These are phyloP conservation scores for Penicillium sp. DNA, from an alignment of 2,329 filamentous ascomycete genomes.

Conservation along the genomic window DNA sequence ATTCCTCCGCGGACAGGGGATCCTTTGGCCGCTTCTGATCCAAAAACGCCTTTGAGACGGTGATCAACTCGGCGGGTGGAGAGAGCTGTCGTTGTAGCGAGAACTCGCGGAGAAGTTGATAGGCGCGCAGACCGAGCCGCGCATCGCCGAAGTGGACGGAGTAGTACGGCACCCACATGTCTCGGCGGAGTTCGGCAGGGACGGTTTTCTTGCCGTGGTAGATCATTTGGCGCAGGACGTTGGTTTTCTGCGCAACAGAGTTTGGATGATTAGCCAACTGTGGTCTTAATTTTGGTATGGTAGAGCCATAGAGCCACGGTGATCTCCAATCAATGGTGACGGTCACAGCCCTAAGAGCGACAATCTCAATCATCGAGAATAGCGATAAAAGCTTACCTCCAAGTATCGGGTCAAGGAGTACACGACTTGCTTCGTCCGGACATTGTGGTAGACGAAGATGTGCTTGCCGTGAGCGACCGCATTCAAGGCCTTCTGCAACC, in stretches of 20 bases:
- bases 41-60: conserved; percentile 49
- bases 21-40: conserved; percentile 44
- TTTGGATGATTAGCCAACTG: conserved; percentile 12
- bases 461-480: conserved; percentile 58
- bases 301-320: neutral
- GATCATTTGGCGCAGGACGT: conserved; percentile 60
- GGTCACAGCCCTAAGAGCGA: neutral
- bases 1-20: conserved; percentile 44
- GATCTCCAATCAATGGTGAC: neutral
- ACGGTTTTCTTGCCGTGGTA: conserved; percentile 68
- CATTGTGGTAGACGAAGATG: conserved; percentile 66
- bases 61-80: conserved; percentile 51
- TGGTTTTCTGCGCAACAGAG: conserved; percentile 49
- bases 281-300: neutral
- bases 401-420: conserved; percentile 64
- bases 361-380: neutral
- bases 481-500: conserved; percentile 51
- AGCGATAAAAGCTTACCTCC: conserved; percentile 48
- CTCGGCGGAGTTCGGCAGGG: conserved; percentile 61
- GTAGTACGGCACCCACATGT: conserved; percentile 66
- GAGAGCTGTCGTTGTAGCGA: conserved; percentile 61
- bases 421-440: conserved; percentile 66
- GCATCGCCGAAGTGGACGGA: conserved; percentile 59
- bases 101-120: conserved; percentile 64
- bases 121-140: conserved; percentile 58